These are phyloP conservation scores for Phanerochaete carnosa DNA, from an alignment of 768 basidiomycete species.

Conservation along the genomic window DNA sequence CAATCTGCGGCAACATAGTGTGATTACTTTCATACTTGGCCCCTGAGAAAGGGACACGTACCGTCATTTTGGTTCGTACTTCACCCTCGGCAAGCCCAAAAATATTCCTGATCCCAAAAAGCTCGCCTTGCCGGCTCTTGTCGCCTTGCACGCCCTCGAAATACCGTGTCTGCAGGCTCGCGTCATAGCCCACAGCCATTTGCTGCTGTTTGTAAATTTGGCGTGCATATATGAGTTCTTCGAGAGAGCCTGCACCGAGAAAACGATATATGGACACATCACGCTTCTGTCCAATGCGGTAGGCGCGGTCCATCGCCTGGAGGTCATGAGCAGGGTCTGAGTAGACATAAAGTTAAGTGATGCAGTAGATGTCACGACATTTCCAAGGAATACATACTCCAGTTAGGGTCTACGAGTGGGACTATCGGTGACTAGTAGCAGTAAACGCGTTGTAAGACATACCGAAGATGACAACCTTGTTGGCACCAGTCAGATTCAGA, in stretches of 20 bases:
- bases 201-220: slow-evolving; percentile 94
- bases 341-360: background rate
- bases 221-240: slow-evolving; percentile 84
- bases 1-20: slow-evolving; percentile 51
- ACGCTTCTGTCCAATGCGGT: slow-evolving; percentile 82
- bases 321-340: slow-evolving; percentile 93
- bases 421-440: background rate
- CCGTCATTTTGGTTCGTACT: slow-evolving; percentile 70
- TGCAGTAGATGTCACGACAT: no score
- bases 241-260: slow-evolving; percentile 82
- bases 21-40: background rate
- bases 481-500: slow-evolving; percentile 86
- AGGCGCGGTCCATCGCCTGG: slow-evolving; percentile 88
- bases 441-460: slow-evolving; percentile 17
- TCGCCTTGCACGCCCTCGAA: slow-evolving; percentile 85
- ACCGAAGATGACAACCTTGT: slow-evolving; percentile 93
- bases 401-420: slow-evolving; percentile 72
- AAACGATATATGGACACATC: slow-evolving; percentile 84
- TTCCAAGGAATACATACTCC: slow-evolving; percentile 65
- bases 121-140: slow-evolving; percentile 68
- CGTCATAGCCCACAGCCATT: slow-evolving; percentile 87
- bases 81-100: slow-evolving; percentile 73
- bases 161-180: slow-evolving; percentile 78
- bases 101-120: slow-evolving; percentile 85
- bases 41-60: slow-evolving; percentile 31